These are phyloP conservation scores for Didymella keratinophila DNA, from an alignment of 2,329 filamentous ascomycete species.

Conservation along the genomic window DNA sequence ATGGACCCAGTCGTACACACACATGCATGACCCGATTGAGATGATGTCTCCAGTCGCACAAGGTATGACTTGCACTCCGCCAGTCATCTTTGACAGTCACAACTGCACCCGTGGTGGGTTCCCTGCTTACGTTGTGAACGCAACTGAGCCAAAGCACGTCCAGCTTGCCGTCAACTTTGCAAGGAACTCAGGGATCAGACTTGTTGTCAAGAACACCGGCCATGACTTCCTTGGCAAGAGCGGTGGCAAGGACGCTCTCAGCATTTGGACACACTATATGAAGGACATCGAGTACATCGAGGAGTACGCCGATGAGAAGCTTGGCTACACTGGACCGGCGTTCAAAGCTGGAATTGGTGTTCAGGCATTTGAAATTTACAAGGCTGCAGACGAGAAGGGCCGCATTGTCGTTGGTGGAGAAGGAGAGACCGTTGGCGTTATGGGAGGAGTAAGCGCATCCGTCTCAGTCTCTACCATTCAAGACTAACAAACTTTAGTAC, in stretches of 20 bases:
- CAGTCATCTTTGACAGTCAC: slow-evolving; percentile 44
- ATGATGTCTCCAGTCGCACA: slow-evolving; percentile 50
- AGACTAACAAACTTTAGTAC: slow-evolving; percentile 27
- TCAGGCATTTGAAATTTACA: slow-evolving; percentile 62
- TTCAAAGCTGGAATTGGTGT: slow-evolving; percentile 65
- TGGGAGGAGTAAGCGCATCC: slow-evolving; percentile 35
- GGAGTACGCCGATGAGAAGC: slow-evolving; percentile 41
- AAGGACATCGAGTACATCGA: slow-evolving; percentile 47
- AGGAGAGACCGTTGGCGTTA: slow-evolving; percentile 60
- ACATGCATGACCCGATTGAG: slow-evolving; percentile 47
- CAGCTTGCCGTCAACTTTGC: slow-evolving; percentile 50
- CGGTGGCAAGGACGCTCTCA: slow-evolving; percentile 44
- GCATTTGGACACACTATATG: slow-evolving; percentile 50
- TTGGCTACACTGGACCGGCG: slow-evolving; percentile 56
- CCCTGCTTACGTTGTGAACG: slow-evolving; percentile 48
- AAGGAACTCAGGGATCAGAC: slow-evolving; percentile 42
- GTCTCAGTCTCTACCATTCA: no score
- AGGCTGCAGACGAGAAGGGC: slow-evolving; percentile 56
- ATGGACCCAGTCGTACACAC: slow-evolving; percentile 46
- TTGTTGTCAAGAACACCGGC: slow-evolving; percentile 48
- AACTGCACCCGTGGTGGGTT: slow-evolving; percentile 49
- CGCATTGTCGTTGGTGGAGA: slow-evolving; percentile 62
- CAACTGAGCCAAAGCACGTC: slow-evolving; percentile 46
- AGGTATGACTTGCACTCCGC: slow-evolving; percentile 49
- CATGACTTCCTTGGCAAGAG: slow-evolving; percentile 50